Evolutionary conservation across 176 grass and related monocot species (phyloP).

Genomic region (Oryza punctata): DNA sequence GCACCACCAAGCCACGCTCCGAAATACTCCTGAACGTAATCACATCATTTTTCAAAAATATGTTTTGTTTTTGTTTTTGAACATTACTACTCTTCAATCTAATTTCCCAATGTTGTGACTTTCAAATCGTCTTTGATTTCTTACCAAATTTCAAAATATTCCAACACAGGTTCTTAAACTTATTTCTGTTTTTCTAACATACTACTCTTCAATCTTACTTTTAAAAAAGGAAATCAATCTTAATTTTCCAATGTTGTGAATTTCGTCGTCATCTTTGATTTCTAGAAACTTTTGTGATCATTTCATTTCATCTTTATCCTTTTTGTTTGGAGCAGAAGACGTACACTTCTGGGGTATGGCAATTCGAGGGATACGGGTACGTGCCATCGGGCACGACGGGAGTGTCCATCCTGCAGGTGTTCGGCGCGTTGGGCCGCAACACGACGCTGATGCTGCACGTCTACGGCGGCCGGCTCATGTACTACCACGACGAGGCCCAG

Average conservation of each 20-base stretch:
- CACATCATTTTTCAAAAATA: background rate
- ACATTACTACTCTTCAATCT: background rate
- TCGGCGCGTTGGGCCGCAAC: conserved; percentile 4
- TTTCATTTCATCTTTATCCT: no score
- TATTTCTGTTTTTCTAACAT: no score
- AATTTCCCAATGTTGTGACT: no score
- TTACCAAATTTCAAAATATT: no score
- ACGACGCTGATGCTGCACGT: conserved; percentile 62
- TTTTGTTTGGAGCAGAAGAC: conserved; percentile 6
- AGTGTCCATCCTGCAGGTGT: conserved; percentile 57
- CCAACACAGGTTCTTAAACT: no score
- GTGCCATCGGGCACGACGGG: conserved; percentile 42
- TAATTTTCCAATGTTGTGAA: background rate
- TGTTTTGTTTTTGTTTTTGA: no score
- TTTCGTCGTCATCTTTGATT: no score
- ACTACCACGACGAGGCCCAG: conserved; percentile 30
- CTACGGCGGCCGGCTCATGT: conserved; percentile 41
- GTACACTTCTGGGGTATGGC: conserved; percentile 50
- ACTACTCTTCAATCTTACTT: no score
- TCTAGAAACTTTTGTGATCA: background rate
- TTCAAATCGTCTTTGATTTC: no score
- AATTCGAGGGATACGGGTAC: conserved; percentile 58
- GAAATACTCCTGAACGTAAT: conserved; percentile 42
- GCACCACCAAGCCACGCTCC: conserved; percentile 39
- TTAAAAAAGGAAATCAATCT: no score